Conservation (phyloP, 306 rosid species). For the Sicyos edulis region DNA sequence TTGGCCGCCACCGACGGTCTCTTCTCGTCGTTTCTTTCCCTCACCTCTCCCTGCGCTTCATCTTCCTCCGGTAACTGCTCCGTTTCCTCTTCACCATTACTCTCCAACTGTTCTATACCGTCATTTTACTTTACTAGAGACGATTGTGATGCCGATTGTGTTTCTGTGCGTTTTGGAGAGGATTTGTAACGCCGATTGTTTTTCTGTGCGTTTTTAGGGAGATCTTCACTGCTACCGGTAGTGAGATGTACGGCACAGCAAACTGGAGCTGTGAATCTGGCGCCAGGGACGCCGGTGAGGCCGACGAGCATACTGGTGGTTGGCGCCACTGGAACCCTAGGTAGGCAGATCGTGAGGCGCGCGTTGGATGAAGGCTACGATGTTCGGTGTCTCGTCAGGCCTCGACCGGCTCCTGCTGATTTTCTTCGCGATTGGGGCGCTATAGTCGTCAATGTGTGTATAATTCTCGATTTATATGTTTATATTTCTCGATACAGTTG, state of each 20-base stretch:
- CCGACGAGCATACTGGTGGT: constrained; percentile 73
- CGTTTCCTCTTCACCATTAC: background rate
- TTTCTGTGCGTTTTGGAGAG: background rate
- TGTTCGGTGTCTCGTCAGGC: constrained; percentile 85
- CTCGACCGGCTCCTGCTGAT: constrained; percentile 95
- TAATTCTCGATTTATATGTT: background rate
- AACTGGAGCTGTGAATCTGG: constrained; percentile 46
- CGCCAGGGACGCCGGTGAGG: constrained; percentile 68
- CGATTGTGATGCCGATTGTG: background rate
- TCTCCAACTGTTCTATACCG: background rate
- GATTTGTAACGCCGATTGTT: background rate
- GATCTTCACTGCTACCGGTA: constrained; percentile 16
- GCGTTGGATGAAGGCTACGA: constrained; percentile 93
- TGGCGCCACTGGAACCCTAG: constrained; percentile 81
- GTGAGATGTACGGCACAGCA: constrained; percentile 38
- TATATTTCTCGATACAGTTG: background rate
- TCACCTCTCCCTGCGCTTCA: constrained; percentile 23
- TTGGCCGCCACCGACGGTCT: constrained; percentile 32
- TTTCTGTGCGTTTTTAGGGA: constrained; percentile 27
- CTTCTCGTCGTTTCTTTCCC: constrained; percentile 19
- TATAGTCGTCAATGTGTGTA: constrained; percentile 62
- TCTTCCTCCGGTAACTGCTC: constrained; percentile 25
- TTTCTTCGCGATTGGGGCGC: constrained; percentile 99
- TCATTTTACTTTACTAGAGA: background rate
- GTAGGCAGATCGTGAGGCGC: constrained; percentile 88